Percentiles rank a stretch among this genome's conserved stretches.
Conservation (phyloP, 148 eudicot genomes). For the Vaccinium macrocarpon region DNA sequence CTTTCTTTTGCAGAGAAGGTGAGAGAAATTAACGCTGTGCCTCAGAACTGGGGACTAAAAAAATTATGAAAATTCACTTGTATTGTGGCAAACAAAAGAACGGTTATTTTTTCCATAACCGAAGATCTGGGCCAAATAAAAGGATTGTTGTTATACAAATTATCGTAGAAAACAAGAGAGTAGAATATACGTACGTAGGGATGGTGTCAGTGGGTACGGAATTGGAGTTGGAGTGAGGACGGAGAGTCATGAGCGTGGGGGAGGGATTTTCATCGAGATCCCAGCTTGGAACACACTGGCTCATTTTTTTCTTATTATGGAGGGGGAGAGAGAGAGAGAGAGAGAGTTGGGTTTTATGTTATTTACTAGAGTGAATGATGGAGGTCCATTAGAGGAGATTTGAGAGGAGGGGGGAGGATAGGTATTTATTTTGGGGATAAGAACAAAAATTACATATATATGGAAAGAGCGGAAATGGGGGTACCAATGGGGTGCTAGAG, state of each 20-base stretch:
- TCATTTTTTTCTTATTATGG: conserved; percentile 31
- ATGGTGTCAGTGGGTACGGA: conserved; percentile 28
- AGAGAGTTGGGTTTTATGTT: not conserved
- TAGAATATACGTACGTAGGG: conserved; percentile 29
- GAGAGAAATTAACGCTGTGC: too few species aligned
- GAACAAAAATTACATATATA: not conserved
- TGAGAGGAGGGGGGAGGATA: not conserved
- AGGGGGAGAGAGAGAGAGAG: not conserved
- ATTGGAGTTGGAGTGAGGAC: conserved; percentile 31
- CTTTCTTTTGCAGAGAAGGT: too few species aligned
- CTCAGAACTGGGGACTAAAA: too few species aligned
- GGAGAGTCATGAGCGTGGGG: conserved; percentile 16
- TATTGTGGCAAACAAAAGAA: too few species aligned
- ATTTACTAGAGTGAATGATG: not conserved
- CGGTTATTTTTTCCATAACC: too few species aligned
- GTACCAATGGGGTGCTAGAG: too few species aligned
- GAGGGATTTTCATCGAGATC: conserved; percentile 34
- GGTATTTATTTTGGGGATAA: not conserved
- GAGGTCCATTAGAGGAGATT: not conserved
- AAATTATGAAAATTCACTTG: too few species aligned
- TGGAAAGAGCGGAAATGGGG: not conserved
- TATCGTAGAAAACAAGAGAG: not conserved
- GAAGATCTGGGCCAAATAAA: too few species aligned
- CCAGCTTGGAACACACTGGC: conserved; percentile 70
- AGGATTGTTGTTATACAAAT: not conserved